phyloP scores from a whole-genome alignment of 2,329 filamentous ascomycete genomes.

The Penicillium sp. region DNA sequence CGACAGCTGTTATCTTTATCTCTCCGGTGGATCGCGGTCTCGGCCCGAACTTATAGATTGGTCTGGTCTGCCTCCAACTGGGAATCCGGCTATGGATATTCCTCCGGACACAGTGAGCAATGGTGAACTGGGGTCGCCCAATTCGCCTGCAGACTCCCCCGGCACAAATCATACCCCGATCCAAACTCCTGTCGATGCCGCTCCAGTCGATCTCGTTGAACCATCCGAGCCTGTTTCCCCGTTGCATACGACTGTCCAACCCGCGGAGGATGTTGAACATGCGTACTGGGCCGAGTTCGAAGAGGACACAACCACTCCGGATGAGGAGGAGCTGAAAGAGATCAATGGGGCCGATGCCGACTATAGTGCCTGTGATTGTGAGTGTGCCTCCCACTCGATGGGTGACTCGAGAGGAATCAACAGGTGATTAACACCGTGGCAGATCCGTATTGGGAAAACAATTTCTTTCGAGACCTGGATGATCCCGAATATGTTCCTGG shows the following conservation, averaged over 20 bases:
- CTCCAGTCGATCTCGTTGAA: not conserved
- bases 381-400: slow-evolving; percentile 15
- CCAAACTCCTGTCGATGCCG: not conserved
- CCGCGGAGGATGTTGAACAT: slow-evolving; percentile 28
- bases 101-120: slow-evolving; percentile 4
- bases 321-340: slow-evolving; percentile 55
- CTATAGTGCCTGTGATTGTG: slow-evolving; percentile 52
- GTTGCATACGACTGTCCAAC: slow-evolving; percentile 3
- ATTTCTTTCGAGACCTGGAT: slow-evolving; percentile 52
- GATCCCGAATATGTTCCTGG: slow-evolving; percentile 54
- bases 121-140: not conserved
- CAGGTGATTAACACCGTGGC: slow-evolving; percentile 2
- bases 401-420: not conserved
- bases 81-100: slow-evolving; percentile 8
- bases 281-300: slow-evolving; percentile 51
- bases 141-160: not conserved
- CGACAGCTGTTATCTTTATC: slow-evolving; percentile 11
- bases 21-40: not conserved
- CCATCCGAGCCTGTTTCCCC: slow-evolving; percentile 2
- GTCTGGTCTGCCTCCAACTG: not conserved
- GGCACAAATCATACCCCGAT: not conserved
- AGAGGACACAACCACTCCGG: slow-evolving; percentile 53
- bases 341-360: slow-evolving; percentile 49
- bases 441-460: slow-evolving; percentile 56
- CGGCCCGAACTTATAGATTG: not conserved